A percentile compares a stretch with the other conserved stretches of the same genome.
phyloP scores from a whole-genome alignment of 768 basidiomycete species.

The Podaxis sp. region DNA sequence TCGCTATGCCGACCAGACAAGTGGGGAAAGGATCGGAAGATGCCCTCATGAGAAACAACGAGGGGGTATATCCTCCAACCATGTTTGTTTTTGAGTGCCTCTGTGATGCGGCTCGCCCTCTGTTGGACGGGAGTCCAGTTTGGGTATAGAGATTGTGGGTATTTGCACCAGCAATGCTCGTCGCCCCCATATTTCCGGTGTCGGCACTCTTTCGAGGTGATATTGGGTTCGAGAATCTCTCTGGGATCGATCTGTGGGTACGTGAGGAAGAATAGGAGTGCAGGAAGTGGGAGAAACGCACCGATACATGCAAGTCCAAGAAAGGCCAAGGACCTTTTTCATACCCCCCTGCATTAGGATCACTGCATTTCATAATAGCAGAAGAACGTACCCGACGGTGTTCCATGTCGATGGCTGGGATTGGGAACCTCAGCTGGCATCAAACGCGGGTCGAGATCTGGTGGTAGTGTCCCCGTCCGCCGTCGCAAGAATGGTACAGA shows the following conservation, averaged over 20 bases:
- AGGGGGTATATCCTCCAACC: slow-evolving; percentile 27
- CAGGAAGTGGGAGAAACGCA: not conserved
- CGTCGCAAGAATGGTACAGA: not conserved
- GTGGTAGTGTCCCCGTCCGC: not conserved
- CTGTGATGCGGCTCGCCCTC: slow-evolving; percentile 25
- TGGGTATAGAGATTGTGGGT: slow-evolving; percentile 37
- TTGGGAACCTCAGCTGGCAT: slow-evolving; percentile 6
- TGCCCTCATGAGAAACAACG: slow-evolving; percentile 27
- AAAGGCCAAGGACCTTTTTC: slow-evolving; percentile 8
- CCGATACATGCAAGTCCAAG: slow-evolving; percentile 6
- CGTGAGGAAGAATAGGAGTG: not conserved
- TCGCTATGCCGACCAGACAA: slow-evolving; percentile 11
- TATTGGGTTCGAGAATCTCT: not conserved
- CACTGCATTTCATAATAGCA: not conserved
- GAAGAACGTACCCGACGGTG: slow-evolving; percentile 4
- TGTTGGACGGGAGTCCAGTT: slow-evolving; percentile 44
- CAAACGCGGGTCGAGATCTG: not conserved
- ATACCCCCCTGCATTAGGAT: not conserved
- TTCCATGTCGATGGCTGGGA: slow-evolving; percentile 11
- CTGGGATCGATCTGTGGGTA: not conserved
- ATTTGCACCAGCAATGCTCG: slow-evolving; percentile 26
- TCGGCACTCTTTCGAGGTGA: not conserved
- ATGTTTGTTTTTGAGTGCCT: slow-evolving; percentile 20
- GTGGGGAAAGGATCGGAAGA: slow-evolving; percentile 22
- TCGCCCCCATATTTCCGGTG: slow-evolving; percentile 23